Evolutionary conservation across 78 protist genomes (phyloP).

Genomic region (Diacronema lutheri): DNA sequence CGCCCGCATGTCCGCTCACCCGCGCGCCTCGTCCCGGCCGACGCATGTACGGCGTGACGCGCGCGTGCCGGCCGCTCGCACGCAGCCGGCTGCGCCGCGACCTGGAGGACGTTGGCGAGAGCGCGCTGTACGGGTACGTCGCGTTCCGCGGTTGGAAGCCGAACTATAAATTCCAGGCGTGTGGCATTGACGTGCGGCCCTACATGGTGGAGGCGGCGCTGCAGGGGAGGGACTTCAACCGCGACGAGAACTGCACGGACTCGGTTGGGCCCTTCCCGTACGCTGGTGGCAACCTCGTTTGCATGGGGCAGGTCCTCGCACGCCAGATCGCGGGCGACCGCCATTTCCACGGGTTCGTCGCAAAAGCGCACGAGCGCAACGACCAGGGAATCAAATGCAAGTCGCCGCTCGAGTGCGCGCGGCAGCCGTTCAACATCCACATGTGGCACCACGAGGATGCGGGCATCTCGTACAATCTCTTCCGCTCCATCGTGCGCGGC

Average conservation of each 20-base stretch:
- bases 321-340: background rate
- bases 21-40: too few relatives aligned
- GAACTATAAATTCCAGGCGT: constrained; percentile 5
- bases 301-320: background rate
- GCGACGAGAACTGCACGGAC: background rate
- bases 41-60: too few relatives aligned
- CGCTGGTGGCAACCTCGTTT: background rate
- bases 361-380: background rate
- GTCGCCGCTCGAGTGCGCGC: background rate
- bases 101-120: too few relatives aligned
- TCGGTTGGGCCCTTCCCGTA: background rate
- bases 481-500: background rate
- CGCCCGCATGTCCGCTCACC: too few relatives aligned
- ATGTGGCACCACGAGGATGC: constrained; percentile 30
- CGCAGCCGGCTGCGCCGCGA: too few relatives aligned
- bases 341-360: background rate
- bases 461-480: background rate
- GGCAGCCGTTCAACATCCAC: background rate
- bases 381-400: background rate
- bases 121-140: too few relatives aligned
- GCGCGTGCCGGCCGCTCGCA: too few relatives aligned
- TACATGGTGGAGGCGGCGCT: too few relatives aligned
- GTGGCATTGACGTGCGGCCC: background rate
- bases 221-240: background rate
- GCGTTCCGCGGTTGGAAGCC: background rate